Conservation (phyloP, 2,329 filamentous ascomycete genomes). For the Atkinsonella hypoxylon region DNA sequence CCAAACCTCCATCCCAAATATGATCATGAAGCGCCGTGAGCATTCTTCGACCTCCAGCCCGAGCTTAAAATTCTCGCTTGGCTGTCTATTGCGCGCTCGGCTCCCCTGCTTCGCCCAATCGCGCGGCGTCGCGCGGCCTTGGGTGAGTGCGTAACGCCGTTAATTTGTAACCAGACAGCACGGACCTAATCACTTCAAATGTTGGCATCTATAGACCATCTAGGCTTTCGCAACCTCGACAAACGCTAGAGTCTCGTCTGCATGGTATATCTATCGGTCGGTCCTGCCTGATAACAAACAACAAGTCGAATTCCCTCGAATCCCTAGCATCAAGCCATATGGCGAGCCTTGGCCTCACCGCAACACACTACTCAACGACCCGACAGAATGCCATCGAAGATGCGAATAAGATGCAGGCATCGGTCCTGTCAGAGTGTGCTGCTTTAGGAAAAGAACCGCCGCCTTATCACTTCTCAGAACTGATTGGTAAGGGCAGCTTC, state of each 20-base stretch:
- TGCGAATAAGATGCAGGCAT: conserved; percentile 55
- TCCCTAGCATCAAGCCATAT: background rate
- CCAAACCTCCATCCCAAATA: no score
- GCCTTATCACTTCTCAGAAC: conserved; percentile 50
- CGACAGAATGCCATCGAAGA: conserved; percentile 53
- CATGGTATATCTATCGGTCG: background rate
- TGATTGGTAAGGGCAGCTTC: conserved; percentile 65
- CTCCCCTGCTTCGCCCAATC: background rate
- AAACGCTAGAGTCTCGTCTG: background rate
- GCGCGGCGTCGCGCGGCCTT: background rate
- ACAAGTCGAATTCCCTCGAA: background rate
- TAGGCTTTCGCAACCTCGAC: no score
- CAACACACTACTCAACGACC: conserved; percentile 27
- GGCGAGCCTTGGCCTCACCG: background rate
- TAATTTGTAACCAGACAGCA: no score
- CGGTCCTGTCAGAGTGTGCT: conserved; percentile 35
- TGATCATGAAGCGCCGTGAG: no score
- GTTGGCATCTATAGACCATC: no score
- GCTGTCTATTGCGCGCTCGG: background rate
- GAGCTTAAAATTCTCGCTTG: no score
- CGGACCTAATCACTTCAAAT: no score
- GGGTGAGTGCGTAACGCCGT: background rate
- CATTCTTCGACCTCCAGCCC: no score
- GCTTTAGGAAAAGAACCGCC: conserved; percentile 1
- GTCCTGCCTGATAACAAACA: background rate